Percentiles rank a stretch among this genome's conserved stretches.
phyloP scores from a whole-genome alignment of 31 red algal genomes.

The Endocladia muricata region DNA sequence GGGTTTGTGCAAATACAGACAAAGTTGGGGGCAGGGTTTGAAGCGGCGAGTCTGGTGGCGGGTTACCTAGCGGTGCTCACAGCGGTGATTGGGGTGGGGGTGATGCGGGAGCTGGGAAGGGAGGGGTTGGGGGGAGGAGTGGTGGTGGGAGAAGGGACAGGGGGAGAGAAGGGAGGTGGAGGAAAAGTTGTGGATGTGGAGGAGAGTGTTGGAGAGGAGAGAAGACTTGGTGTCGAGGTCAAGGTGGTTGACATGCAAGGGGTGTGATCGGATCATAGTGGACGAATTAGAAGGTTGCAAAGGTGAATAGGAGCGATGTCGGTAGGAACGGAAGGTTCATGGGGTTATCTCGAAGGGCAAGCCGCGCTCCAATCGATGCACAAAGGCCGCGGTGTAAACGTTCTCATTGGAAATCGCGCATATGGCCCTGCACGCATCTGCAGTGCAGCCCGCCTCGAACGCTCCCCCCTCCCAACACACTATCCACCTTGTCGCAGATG shows the following conservation, averaged over 20 bases:
- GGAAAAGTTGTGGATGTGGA: neutral
- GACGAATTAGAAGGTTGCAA: neutral
- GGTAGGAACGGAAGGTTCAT: neutral
- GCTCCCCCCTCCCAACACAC: no score
- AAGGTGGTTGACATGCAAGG: neutral
- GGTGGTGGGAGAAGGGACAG: neutral
- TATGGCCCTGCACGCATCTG: no score
- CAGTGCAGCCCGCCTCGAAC: no score
- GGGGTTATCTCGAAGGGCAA: neutral
- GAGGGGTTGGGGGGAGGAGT: neutral
- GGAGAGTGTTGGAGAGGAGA: neutral
- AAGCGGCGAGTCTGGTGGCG: no score
- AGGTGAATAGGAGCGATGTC: neutral
- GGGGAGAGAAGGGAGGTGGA: neutral
- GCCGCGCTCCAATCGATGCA: no score
- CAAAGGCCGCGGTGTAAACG: no score
- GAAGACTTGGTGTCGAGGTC: neutral
- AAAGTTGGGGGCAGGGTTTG: neutral
- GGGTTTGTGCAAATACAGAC: neutral
- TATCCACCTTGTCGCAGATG: no score
- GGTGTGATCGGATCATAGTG: neutral
- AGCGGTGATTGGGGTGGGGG: no score
- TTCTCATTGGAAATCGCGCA: no score
- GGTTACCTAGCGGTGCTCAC: no score
- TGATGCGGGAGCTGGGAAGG: neutral